These are phyloP conservation scores for Pseudopediastrum boryanum DNA, from an alignment of 139 green algal species.

Conservation along the genomic window DNA sequence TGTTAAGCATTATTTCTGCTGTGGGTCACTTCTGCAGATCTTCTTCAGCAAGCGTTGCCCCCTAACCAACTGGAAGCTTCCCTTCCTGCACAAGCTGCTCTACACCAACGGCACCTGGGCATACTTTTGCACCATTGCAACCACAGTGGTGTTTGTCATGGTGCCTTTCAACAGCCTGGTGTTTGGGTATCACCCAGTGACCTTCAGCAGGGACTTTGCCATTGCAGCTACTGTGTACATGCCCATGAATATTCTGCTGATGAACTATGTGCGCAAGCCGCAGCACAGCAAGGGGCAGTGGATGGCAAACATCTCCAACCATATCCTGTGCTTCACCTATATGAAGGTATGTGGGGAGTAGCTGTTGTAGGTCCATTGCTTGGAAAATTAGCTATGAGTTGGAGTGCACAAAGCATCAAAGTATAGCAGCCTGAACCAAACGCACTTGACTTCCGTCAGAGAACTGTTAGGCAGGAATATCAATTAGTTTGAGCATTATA, in stretches of 20 bases:
- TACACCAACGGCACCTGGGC: conserved; percentile 47
- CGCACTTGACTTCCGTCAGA: too few species aligned
- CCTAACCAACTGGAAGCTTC: conserved; percentile 44
- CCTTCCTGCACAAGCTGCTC: conserved; percentile 27
- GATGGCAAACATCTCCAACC: conserved; percentile 35
- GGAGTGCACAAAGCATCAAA: too few species aligned
- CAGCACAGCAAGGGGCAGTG: conserved; percentile 25
- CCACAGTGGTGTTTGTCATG: conserved; percentile 56
- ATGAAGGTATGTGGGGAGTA: too few species aligned
- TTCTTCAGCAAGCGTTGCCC: conserved; percentile 59
- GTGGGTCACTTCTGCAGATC: conserved; percentile 39
- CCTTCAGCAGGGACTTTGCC: conserved; percentile 33
- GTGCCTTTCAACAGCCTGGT: conserved; percentile 61
- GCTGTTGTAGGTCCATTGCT: too few species aligned
- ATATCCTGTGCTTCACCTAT: conserved; percentile 41
- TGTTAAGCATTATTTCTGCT: too few species aligned
- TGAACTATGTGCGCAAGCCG: conserved; percentile 18
- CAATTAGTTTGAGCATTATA: too few species aligned
- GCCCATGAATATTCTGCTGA: conserved; percentile 10
- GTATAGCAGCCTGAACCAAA: too few species aligned
- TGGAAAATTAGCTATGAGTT: too few species aligned
- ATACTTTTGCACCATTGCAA: conserved; percentile 60
- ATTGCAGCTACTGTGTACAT: conserved; percentile 39
- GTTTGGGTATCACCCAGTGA: conserved; percentile 42
- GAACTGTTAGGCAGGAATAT: too few species aligned